These are phyloP conservation scores for Neurospora sp. DNA, from an alignment of 495 filamentous ascomycete genomes.

Conservation along the genomic window DNA sequence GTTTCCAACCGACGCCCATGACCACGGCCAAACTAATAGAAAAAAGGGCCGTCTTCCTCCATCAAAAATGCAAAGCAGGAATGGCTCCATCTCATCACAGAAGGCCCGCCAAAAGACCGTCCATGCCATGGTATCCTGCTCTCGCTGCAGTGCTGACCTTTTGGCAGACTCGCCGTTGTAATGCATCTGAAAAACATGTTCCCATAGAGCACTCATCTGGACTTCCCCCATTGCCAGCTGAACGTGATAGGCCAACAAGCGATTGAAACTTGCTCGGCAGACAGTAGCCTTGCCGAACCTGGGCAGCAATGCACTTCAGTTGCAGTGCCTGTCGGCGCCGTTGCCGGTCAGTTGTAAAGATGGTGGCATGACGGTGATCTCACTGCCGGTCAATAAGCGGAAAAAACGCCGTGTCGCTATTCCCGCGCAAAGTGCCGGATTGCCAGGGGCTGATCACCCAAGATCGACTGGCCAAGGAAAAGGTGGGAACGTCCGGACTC, in stretches of 20 bases:
- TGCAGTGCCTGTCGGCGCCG: neutral
- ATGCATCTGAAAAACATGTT: neutral
- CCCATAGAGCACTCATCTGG: neutral
- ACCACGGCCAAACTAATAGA: neutral
- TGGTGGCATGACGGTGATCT: neutral
- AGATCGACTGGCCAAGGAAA: neutral
- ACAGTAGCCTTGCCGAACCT: neutral
- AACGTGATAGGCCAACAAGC: neutral
- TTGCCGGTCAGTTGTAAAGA: neutral
- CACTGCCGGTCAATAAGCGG: neutral
- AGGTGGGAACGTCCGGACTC: neutral
- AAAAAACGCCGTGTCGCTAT: neutral
- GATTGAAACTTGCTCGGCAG: neutral
- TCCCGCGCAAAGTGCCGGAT: neutral
- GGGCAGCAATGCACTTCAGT: neutral
- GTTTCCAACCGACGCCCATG: neutral
- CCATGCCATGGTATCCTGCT: neutral
- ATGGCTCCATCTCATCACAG: neutral
- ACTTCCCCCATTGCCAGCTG: neutral
- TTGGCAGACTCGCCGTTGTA: neutral
- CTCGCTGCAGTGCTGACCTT: neutral
- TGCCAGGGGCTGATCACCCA: neutral
- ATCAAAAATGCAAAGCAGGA: neutral
- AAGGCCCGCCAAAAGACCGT: neutral
- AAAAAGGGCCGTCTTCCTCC: constrained; percentile 1